Conservation (phyloP, 305 asterid species). For the Fraxinus paxiana region DNA sequence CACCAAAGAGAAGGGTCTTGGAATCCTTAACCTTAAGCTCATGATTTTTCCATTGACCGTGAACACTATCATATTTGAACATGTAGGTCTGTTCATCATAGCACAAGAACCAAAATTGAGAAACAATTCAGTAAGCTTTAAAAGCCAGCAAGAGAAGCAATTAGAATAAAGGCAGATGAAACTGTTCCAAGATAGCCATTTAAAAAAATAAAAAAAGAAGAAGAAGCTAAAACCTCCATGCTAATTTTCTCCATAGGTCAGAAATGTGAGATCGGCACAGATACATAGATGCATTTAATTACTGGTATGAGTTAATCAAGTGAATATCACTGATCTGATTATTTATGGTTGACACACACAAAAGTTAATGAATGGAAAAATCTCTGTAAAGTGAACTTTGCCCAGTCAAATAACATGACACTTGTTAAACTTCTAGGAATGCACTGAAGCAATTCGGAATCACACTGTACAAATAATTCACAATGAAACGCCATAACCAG, state of each 20-base stretch:
- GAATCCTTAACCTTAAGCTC: conserved; percentile 65
- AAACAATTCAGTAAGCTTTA: neutral
- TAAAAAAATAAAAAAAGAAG: neutral
- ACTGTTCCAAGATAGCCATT: neutral
- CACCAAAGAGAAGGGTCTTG: conserved; percentile 80
- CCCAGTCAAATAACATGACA: neutral
- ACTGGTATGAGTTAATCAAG: neutral
- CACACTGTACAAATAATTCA: neutral
- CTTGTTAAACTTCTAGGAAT: neutral
- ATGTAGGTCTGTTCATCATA: conserved; percentile 38
- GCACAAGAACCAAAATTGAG: neutral
- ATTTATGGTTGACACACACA: neutral
- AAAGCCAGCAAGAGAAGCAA: neutral
- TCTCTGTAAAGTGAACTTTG: neutral
- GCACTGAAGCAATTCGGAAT: neutral
- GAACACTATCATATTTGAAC: conserved; percentile 79
- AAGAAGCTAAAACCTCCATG: neutral
- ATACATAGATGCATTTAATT: neutral
- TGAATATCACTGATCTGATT: neutral
- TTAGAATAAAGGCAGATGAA: neutral
- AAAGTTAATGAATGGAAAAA: neutral
- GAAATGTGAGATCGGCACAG: neutral
- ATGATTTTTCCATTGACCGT: conserved; percentile 67
- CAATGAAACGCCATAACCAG: neutral
- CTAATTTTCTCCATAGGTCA: neutral